phyloP scores from a whole-genome alignment of 306 rosid species.

The Carpinus fangiana region DNA sequence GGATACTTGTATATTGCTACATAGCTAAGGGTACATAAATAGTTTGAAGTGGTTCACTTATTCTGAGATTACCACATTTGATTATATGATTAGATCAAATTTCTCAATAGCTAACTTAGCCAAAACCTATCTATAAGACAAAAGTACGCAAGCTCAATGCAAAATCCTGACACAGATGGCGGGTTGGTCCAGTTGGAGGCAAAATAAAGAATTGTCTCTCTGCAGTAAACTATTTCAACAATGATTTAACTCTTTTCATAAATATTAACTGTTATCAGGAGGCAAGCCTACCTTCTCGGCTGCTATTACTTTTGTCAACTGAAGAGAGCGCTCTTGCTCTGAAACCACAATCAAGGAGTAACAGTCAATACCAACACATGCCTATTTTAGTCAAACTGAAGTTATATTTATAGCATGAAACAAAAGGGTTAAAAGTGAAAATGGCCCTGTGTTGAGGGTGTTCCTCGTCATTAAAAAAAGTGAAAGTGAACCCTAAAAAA shows the following conservation, averaged over 20 bases:
- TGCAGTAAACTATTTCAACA: neutral
- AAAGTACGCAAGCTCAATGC: neutral
- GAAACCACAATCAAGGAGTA: conserved; percentile 32
- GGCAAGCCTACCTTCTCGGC: conserved; percentile 59
- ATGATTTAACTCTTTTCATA: neutral
- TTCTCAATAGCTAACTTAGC: neutral
- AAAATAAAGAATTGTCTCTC: neutral
- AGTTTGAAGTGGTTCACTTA: neutral
- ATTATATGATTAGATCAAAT: neutral
- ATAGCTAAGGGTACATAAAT: neutral
- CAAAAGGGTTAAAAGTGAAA: neutral
- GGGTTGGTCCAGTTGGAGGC: neutral
- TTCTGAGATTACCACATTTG: neutral
- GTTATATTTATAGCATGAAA: conserved; percentile 8
- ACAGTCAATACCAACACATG: conserved; percentile 37
- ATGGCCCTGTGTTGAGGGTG: too few species aligned
- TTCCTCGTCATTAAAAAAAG: too few species aligned
- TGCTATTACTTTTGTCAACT: conserved; percentile 43
- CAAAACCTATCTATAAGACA: neutral
- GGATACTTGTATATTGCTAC: neutral
- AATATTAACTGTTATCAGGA: neutral
- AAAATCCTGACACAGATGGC: neutral
- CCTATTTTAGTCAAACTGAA: conserved; percentile 2
- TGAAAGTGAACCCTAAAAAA: neutral
- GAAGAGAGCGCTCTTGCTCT: conserved; percentile 53